Conservation (phyloP, 31 red algal genomes). For the Porphyra umbilicalis region DNA sequence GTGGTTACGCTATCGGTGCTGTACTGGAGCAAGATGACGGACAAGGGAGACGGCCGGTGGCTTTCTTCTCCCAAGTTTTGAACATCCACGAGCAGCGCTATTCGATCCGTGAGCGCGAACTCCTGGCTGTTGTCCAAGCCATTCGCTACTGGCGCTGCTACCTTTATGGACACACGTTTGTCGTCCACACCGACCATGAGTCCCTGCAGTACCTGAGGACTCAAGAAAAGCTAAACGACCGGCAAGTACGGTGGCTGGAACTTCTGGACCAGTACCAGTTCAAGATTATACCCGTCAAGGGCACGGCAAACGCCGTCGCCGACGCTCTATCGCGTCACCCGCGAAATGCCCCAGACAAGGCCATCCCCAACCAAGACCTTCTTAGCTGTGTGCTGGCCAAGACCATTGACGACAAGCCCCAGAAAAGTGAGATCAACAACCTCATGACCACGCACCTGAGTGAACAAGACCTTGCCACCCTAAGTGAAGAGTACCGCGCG, state of each 20-base stretch:
- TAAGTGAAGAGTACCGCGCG: background rate
- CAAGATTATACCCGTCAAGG: no score
- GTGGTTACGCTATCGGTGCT: background rate
- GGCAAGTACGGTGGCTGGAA: no score
- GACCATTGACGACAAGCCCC: background rate
- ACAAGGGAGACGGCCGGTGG: slow-evolving; percentile 10
- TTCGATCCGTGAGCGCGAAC: slow-evolving; percentile 23
- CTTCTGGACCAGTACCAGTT: no score
- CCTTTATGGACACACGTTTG: slow-evolving; percentile 15
- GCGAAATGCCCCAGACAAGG: background rate
- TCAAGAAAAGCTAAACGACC: slow-evolving; percentile 15
- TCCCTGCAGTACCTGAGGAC: slow-evolving; percentile 5
- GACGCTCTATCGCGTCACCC: no score
- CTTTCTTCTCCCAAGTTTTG: slow-evolving; percentile 15
- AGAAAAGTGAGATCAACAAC: background rate
- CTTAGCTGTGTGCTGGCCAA: background rate
- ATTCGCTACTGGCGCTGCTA: slow-evolving; percentile 34
- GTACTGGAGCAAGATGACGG: slow-evolving; percentile 14
- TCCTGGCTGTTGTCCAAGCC: slow-evolving; percentile 17
- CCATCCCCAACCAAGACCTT: background rate
- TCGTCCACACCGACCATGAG: slow-evolving; percentile 20
- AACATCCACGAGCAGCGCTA: slow-evolving; percentile 17
- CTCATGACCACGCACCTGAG: background rate
- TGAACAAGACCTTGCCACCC: background rate
- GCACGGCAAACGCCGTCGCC: no score